Evolutionary conservation across 352 stramenopile genomes (phyloP).

Genomic region (Pythium oligandrum): DNA sequence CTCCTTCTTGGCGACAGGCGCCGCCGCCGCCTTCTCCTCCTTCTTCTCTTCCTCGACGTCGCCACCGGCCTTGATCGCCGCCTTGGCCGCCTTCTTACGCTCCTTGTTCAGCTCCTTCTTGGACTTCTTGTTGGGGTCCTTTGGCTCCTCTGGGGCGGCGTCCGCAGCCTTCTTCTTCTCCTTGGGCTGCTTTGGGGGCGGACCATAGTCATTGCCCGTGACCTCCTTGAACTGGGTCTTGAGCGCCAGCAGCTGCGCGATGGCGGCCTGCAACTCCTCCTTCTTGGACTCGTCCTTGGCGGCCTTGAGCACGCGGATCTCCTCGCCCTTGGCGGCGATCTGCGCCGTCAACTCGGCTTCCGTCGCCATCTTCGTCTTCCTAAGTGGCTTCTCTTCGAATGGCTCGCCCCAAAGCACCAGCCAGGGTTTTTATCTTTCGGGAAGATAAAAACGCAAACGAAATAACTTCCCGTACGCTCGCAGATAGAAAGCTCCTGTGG

Average conservation of each 20-base stretch:
- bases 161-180: constrained; percentile 34
- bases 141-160: not conserved
- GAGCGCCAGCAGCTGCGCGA: constrained; percentile 59
- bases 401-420: not conserved
- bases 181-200: constrained; percentile 56
- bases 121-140: constrained; percentile 58
- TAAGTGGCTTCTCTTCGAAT: not conserved
- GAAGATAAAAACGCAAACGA: constrained; percentile 1
- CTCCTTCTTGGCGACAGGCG: constrained; percentile 17
- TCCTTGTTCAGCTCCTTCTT: constrained; percentile 90
- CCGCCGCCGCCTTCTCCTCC: constrained; percentile 5
- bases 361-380: constrained; percentile 21
- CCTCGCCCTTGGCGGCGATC: constrained; percentile 62
- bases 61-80: constrained; percentile 53
- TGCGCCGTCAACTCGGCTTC: constrained; percentile 50
- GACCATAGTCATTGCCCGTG: constrained; percentile 67
- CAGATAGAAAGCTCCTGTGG: constrained; percentile 17
- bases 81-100: constrained; percentile 81
- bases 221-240: constrained; percentile 75
- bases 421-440: constrained; percentile 8
- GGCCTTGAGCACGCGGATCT: constrained; percentile 70
- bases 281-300: constrained; percentile 45
- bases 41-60: constrained; percentile 7
- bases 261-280: constrained; percentile 38
- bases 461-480: constrained; percentile 15